Base-by-base conservation (phyloP, 257 asterid species). In the Sherardia arvensis region DNA sequence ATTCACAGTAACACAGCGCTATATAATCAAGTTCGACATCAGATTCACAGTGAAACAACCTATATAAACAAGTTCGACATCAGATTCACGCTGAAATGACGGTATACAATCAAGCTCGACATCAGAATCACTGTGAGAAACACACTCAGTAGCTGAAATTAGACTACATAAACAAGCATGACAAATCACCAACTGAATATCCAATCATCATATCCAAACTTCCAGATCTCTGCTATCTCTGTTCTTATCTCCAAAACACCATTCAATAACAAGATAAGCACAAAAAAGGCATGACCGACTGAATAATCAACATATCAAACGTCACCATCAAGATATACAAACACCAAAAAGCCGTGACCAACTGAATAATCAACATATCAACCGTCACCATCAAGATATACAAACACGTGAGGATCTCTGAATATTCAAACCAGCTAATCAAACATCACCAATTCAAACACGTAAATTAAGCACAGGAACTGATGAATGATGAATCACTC, bases 21-120 rank as follows among this genome's bases (percentile, higher is more conserved):
- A 87, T 59, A 69, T 38, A 33, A 74, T n/a, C n/a, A n/a, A n/a
- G n/a, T n/a, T 73, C 12, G 49, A 43, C 38, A 58, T 4, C 51
- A 30, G n/a, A 45, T 18, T 18, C n/a, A 45, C 5, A 20, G 51
- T 45, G 15, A 3, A 45, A 8, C 12, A 45, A 45, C 15, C 8
- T 43, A 36, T 73, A 75, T 11, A 51, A 64, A 12, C 12, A 34
- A 72, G 17, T 59, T 62, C 60, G 53, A 34, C 47, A 60, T 3
- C 18, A 43, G 28, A 22, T 9, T 23, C 28, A 53, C 14, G n/a
- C n/a, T n/a, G n/a, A n/a, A n/a, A n/a, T n/a, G n/a, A n/a, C n/a
- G n/a, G n/a, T n/a, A n/a, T n/a, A n/a, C n/a, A n/a, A n/a, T n/a
- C n/a, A n/a, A n/a, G n/a, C 55, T 62, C 60, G 53, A 34, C 47